Conservation (phyloP, 352 stramenopile genomes). For the Phytophthora quininea region DNA sequence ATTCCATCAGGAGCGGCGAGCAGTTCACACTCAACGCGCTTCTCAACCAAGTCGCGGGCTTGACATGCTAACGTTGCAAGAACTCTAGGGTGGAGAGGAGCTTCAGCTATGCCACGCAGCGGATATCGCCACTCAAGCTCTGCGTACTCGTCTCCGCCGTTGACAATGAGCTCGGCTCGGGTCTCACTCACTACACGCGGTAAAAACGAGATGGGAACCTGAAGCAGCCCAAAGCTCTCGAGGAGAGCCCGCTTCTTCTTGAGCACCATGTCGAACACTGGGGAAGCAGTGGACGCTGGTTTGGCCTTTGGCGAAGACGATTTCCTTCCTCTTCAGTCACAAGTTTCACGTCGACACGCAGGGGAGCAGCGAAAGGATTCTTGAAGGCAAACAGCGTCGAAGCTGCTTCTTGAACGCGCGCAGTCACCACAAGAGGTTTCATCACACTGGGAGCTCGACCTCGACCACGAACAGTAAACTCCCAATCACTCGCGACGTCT, state of each 20-base stretch:
- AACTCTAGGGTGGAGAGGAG: constrained; percentile 61
- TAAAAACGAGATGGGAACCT: constrained; percentile 92
- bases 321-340: constrained; percentile 27
- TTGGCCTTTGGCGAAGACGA: neutral
- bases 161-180: constrained; percentile 71
- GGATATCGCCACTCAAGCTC: constrained; percentile 84
- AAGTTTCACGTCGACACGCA: constrained; percentile 87
- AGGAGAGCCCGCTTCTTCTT: constrained; percentile 81
- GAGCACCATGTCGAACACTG: constrained; percentile 79
- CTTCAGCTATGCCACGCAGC: constrained; percentile 71
- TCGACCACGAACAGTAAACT: constrained; percentile 80
- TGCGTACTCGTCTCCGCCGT: constrained; percentile 62
- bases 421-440: constrained; percentile 73
- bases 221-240: constrained; percentile 80
- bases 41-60: constrained; percentile 69
- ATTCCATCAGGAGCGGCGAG: constrained; percentile 58
- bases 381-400: constrained; percentile 92
- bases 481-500: constrained; percentile 88
- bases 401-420: constrained; percentile 79
- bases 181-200: constrained; percentile 76
- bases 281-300: neutral
- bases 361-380: constrained; percentile 89
- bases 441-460: constrained; percentile 91
- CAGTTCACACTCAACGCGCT: constrained; percentile 66
- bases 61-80: constrained; percentile 65